A percentile compares a stretch with the other conserved stretches of the same genome.
phyloP scores from a whole-genome alignment of 2,329 filamentous ascomycete species.

The Neoascochyta sp. region DNA sequence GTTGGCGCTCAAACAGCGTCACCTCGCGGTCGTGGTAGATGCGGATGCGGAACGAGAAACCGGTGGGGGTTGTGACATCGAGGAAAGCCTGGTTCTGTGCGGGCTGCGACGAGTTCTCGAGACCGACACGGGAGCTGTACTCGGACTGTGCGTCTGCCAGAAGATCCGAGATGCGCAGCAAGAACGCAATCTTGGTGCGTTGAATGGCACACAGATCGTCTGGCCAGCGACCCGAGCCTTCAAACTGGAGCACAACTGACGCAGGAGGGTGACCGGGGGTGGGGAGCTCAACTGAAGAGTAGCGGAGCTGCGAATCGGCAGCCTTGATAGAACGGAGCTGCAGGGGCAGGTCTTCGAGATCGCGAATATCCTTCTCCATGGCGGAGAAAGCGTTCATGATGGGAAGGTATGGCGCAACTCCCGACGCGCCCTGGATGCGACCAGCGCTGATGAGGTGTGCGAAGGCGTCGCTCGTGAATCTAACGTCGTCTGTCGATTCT shows the following conservation, averaged over 20 bases:
- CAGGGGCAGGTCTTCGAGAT: slow-evolving; percentile 79
- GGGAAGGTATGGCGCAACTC: slow-evolving; percentile 59
- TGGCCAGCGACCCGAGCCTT: slow-evolving; percentile 89
- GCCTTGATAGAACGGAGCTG: slow-evolving; percentile 76
- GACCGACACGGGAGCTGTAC: slow-evolving; percentile 67
- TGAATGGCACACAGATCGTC: slow-evolving; percentile 89
- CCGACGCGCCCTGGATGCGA: slow-evolving; percentile 34
- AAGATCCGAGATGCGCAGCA: slow-evolving; percentile 68
- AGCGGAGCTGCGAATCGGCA: slow-evolving; percentile 69
- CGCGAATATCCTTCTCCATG: slow-evolving; percentile 73
- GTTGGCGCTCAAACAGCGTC: slow-evolving; percentile 70
- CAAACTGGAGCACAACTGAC: slow-evolving; percentile 83
- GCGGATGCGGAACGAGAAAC: slow-evolving; percentile 74
- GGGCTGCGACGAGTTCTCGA: slow-evolving; percentile 69
- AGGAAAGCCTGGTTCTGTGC: slow-evolving; percentile 77
- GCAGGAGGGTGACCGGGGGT: slow-evolving; percentile 55
- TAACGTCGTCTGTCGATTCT: slow-evolving; percentile 48
- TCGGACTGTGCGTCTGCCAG: slow-evolving; percentile 60
- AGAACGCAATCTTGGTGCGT: slow-evolving; percentile 86
- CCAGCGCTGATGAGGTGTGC: slow-evolving; percentile 43
- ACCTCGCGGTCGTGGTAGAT: slow-evolving; percentile 88
- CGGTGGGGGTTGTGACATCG: slow-evolving; percentile 70
- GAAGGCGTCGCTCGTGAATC: slow-evolving; percentile 48
- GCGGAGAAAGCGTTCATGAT: slow-evolving; percentile 66
- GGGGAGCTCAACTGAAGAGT: slow-evolving; percentile 60